A percentile compares a stretch with the other conserved stretches of the same genome.
Conservation (phyloP, 345 rosid genomes). For the Ricinus communis region DNA sequence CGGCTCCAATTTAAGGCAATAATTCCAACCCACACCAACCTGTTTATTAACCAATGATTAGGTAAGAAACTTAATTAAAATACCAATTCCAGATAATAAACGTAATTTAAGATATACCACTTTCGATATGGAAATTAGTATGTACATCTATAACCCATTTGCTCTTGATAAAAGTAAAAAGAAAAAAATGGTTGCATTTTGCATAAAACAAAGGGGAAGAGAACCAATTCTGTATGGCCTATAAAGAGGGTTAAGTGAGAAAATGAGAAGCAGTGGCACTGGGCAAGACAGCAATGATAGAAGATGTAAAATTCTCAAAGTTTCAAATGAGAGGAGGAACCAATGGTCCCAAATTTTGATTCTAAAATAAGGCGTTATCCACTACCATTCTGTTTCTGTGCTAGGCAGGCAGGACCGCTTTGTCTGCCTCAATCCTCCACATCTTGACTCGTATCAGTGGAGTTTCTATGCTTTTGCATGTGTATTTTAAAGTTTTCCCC, state of each 20-base stretch:
- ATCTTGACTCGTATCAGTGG: slow-evolving; percentile 1
- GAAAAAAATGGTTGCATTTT: no score
- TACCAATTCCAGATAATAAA: background rate
- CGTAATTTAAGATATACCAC: no score
- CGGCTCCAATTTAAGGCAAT: background rate
- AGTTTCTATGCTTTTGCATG: background rate
- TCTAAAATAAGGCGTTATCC: background rate
- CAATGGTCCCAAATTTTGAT: slow-evolving; percentile 9
- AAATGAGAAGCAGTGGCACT: background rate
- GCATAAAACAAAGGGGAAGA: background rate
- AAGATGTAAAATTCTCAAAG: background rate
- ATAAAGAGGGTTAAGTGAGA: background rate
- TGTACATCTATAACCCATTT: no score
- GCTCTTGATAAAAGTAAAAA: no score
- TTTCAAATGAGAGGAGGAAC: background rate
- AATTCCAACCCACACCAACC: background rate
- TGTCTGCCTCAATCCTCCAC: background rate
- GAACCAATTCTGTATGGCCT: slow-evolving; percentile 7
- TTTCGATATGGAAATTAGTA: no score
- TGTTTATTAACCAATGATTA: background rate
- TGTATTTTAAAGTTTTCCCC: no score
- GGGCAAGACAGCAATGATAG: no score
- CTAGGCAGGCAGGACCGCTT: slow-evolving; percentile 9
- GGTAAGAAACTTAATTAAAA: background rate
- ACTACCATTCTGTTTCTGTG: background rate